Percentiles rank a stretch among this genome's conserved stretches.
phyloP scores from a whole-genome alignment of 2,329 filamentous ascomycete species.

The Botrytis elliptica region DNA sequence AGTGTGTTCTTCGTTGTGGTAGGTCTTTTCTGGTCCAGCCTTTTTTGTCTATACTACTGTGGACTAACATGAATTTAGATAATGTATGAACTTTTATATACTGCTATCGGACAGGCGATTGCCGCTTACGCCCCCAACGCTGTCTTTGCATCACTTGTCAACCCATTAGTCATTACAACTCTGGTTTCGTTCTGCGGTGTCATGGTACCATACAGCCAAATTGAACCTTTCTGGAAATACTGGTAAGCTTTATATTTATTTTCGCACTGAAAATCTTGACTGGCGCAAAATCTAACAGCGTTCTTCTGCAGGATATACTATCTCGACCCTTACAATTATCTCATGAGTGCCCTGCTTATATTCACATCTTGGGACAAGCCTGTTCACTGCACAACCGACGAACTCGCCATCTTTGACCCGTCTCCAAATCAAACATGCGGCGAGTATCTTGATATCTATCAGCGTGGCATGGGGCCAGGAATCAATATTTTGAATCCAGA shows the following conservation, averaged over 20 bases:
- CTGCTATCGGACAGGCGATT: slow-evolving; percentile 60
- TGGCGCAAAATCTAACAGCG: neutral
- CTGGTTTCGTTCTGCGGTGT: slow-evolving; percentile 73
- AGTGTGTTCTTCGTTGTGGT: slow-evolving; percentile 52
- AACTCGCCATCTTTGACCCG: slow-evolving; percentile 47
- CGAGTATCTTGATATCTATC: slow-evolving; percentile 55
- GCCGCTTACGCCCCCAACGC: slow-evolving; percentile 62
- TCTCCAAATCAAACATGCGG: slow-evolving; percentile 54
- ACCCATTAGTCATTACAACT: slow-evolving; percentile 54
- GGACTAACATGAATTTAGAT: neutral
- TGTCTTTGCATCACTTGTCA: slow-evolving; percentile 57
- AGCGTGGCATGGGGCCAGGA: slow-evolving; percentile 46
- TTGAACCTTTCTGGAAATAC: slow-evolving; percentile 63
- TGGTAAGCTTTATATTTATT: slow-evolving; percentile 23
- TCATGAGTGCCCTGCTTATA: slow-evolving; percentile 55
- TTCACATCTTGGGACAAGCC: slow-evolving; percentile 50
- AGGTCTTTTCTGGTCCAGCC: neutral
- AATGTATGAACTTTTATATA: slow-evolving; percentile 45
- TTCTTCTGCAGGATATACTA: slow-evolving; percentile 45
- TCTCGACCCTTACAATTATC: slow-evolving; percentile 60
- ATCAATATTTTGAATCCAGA: slow-evolving; percentile 60
- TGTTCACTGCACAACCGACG: slow-evolving; percentile 48
- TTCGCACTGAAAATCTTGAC: neutral
- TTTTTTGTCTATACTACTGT: neutral
- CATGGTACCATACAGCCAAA: slow-evolving; percentile 66